Conservation (phyloP, 2,329 filamentous ascomycete genomes). For the Aspergillus candidus region DNA sequence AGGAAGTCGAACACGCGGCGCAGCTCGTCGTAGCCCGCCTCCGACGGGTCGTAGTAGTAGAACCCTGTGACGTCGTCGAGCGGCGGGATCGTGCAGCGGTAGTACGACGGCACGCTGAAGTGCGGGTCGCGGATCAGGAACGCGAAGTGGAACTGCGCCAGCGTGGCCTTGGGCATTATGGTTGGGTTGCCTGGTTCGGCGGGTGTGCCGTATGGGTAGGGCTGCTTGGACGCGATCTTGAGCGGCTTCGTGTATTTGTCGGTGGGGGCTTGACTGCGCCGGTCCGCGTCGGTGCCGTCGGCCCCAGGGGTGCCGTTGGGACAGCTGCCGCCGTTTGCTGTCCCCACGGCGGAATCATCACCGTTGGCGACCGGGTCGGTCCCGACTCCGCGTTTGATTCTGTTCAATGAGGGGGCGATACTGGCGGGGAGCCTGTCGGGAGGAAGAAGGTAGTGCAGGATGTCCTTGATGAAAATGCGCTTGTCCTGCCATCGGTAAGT, state of each 20-base stretch:
- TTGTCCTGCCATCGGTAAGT: conserved; percentile 62
- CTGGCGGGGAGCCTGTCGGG: conserved; percentile 61
- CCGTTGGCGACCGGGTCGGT: conserved; percentile 31
- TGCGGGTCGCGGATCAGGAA: conserved; percentile 97
- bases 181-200: conserved; percentile 72
- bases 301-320: conserved; percentile 8
- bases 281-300: conserved; percentile 15
- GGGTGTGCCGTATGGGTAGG: conserved; percentile 54
- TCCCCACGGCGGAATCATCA: conserved; percentile 14
- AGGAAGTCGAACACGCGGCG: conserved; percentile 83
- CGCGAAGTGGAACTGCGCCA: conserved; percentile 83
- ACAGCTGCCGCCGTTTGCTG: conserved; percentile 17
- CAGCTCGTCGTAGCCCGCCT: conserved; percentile 87
- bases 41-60: conserved; percentile 74
- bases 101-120: conserved; percentile 85
- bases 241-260: conserved; percentile 10
- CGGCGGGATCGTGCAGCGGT: conserved; percentile 86
- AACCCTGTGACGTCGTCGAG: conserved; percentile 78
- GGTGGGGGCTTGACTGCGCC: conserved; percentile 6
- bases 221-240: conserved; percentile 33
- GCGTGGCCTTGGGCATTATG: conserved; percentile 66
- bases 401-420: conserved; percentile 69
- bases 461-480: conserved; percentile 96
- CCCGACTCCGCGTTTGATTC: conserved; percentile 55
- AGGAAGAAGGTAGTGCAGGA: conserved; percentile 84